These are phyloP conservation scores for Fragaria nilgerrensis DNA, from an alignment of 306 rosid genomes.

Conservation along the genomic window DNA sequence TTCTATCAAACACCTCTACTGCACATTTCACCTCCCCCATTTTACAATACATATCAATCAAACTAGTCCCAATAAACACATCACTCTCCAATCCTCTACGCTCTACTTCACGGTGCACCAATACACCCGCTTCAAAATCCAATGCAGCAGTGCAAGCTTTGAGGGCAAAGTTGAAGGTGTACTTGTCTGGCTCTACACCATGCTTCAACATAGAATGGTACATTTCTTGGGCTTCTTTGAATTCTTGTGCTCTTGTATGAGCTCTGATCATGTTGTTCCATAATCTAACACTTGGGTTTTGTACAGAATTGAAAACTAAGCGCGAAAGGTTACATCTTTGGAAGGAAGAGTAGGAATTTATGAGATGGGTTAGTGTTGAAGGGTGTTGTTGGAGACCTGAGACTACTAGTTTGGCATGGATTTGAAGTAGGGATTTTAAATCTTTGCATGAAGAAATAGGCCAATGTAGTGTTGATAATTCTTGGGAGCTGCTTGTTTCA, in stretches of 20 bases:
- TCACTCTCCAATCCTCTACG: conserved; percentile 42
- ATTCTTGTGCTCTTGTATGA: conserved; percentile 31
- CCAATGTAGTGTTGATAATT: conserved; percentile 27
- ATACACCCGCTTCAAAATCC: conserved; percentile 47
- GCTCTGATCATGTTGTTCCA: conserved; percentile 63
- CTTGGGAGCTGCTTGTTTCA: conserved; percentile 17
- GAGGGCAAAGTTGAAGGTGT: conserved; percentile 59
- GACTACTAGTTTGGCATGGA: conserved; percentile 48
- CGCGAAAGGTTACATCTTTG: conserved; percentile 22
- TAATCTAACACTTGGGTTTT: conserved; percentile 44
- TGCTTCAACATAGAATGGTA: conserved; percentile 39
- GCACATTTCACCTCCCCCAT: conserved; percentile 54
- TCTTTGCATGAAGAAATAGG: conserved; percentile 50
- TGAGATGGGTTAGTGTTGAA: conserved; percentile 35
- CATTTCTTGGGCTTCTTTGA: conserved; percentile 37
- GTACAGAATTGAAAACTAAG: conserved; percentile 29
- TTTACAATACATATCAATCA: conserved; percentile 58
- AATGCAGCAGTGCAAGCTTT: conserved; percentile 61
- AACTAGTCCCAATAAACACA: conserved; percentile 66
- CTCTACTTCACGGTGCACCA: conserved; percentile 41
- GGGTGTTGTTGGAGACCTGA: conserved; percentile 41
- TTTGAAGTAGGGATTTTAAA: conserved; percentile 53
- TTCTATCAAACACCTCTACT: conserved; percentile 47
- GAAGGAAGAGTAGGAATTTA: conserved; percentile 44
- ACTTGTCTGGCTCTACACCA: conserved; percentile 61